Evolutionary conservation across 164 flowering plant genomes (phyloP), one percentile per base, ranked within the genome.

Genomic region (Warburgia ugandensis): DNA sequence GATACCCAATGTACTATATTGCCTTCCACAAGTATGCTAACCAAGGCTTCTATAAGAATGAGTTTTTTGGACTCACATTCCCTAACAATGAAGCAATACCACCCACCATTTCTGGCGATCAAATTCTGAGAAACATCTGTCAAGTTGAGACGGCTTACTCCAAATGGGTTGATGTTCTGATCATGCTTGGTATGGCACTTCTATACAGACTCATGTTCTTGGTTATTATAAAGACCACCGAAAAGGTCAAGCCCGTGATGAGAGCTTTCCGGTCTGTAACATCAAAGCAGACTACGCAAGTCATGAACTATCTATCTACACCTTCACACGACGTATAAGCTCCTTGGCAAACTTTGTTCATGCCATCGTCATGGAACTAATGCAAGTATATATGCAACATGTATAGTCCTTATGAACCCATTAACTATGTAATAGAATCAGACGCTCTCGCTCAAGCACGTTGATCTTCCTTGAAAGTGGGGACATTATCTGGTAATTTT

Each of bases 21-120:
- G 46, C 77, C 3, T 71, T 75, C 58, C 80, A 73, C 36, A 69
- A 57, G 71, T 75, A 75, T 29, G 78, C 73, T 1, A 54, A 46
- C 35, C 70, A 78, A 49, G 78, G 80, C 10, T 44, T 71, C 62
- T 73, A 57, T 65, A 75, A 73, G 70, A 75, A 78, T 43, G 83
- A 75, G 52, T 71, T 67, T 21, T 59, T 56, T 52, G 80, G 78
- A 6, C 58, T 56, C 3, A 47, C 42, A 1, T 68, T 74, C 56
- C 54, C 68, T 13, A 60, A 55, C 23, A 42, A 20, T 29, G 48
- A 30, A 31, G 45, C 12, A 1, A 52, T 49, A 6, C 29, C 66
- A 4, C 11, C 48, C 12, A 55, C 29, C 2, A 54, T 71, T 14
- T 50, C 33, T 8, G 83, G 80, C 0, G 67, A 64, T 14, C 45